Conservation (phyloP, 2,329 filamentous ascomycete genomes). For the Mariannaea sp. region DNA sequence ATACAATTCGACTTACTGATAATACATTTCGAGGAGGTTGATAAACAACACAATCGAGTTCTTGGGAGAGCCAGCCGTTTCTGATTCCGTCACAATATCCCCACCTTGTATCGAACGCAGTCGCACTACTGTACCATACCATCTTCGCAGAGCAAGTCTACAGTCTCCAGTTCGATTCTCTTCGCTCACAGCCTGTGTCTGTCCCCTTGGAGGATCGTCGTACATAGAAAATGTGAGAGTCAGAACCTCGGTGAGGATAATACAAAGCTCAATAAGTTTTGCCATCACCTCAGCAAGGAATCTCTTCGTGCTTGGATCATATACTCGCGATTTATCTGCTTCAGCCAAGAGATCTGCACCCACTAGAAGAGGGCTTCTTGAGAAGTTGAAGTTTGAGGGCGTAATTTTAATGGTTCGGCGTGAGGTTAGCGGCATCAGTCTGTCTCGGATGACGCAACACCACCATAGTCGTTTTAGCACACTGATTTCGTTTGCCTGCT, state of each 20-base stretch:
- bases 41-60: slow-evolving; percentile 29
- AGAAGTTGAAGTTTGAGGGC: slow-evolving; percentile 18
- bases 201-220: slow-evolving; percentile 7
- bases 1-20: slow-evolving; percentile 20
- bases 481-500: slow-evolving; percentile 23
- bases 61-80: slow-evolving; percentile 2
- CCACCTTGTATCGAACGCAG: slow-evolving; percentile 19
- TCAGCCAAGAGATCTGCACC: slow-evolving; percentile 12
- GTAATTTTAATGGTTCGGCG: slow-evolving; percentile 19
- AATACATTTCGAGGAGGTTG: slow-evolving; percentile 36
- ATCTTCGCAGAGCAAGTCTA: slow-evolving; percentile 27
- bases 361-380: slow-evolving; percentile 1
- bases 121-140: slow-evolving; percentile 30
- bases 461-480: slow-evolving; percentile 33
- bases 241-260: slow-evolving; percentile 19
- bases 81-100: slow-evolving; percentile 17
- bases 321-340: slow-evolving; percentile 13
- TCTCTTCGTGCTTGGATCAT: slow-evolving; percentile 11
- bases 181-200: slow-evolving; percentile 4
- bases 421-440: slow-evolving; percentile 18
- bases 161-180: slow-evolving; percentile 20
- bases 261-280: slow-evolving; percentile 14
- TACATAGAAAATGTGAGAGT: slow-evolving; percentile 18
- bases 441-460: slow-evolving; percentile 36
- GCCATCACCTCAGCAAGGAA: slow-evolving; percentile 13